A percentile compares a stretch with the other conserved stretches of the same genome.
Conservation (phyloP, 1,284 basidiomycete species). For the Omphalotus olearius region DNA sequence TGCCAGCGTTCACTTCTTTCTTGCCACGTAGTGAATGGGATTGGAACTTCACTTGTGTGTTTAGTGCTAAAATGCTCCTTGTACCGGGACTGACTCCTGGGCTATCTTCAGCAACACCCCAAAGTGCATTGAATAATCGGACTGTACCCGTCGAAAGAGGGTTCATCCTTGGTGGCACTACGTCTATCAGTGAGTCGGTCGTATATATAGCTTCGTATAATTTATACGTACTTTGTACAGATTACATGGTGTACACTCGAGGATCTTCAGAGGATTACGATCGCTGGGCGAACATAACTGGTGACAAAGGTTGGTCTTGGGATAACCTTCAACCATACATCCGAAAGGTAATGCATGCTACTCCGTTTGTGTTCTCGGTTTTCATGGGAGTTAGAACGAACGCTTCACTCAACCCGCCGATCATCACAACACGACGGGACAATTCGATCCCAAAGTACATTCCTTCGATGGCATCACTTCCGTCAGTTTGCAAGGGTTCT, state of each 20-base stretch:
- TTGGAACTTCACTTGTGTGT: slow-evolving; percentile 20
- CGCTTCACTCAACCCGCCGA: slow-evolving; percentile 15
- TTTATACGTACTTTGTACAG: slow-evolving; percentile 19
- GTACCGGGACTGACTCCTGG: background rate
- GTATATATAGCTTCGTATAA: background rate
- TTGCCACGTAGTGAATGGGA: slow-evolving; percentile 21
- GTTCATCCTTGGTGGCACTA: slow-evolving; percentile 33
- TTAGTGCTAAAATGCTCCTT: background rate
- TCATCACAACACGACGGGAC: slow-evolving; percentile 17
- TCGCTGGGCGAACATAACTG: slow-evolving; percentile 30
- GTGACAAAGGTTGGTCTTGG: slow-evolving; percentile 40
- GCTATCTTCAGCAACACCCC: slow-evolving; percentile 28
- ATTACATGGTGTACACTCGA: slow-evolving; percentile 36
- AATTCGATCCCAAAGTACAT: slow-evolving; percentile 20
- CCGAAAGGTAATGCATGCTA: slow-evolving; percentile 23
- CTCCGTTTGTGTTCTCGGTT: background rate
- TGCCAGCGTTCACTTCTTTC: slow-evolving; percentile 18
- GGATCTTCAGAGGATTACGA: slow-evolving; percentile 38
- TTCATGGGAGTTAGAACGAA: slow-evolving; percentile 16
- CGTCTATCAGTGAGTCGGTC: slow-evolving; percentile 29
- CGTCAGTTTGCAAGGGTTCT: slow-evolving; percentile 26
- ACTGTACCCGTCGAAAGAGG: slow-evolving; percentile 27
- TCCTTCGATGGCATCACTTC: slow-evolving; percentile 24
- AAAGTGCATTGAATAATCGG: slow-evolving; percentile 26
- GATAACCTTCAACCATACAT: slow-evolving; percentile 30